Conservation (phyloP, 2,329 filamentous ascomycete genomes). For the Neofusicoccum umdonicola region DNA sequence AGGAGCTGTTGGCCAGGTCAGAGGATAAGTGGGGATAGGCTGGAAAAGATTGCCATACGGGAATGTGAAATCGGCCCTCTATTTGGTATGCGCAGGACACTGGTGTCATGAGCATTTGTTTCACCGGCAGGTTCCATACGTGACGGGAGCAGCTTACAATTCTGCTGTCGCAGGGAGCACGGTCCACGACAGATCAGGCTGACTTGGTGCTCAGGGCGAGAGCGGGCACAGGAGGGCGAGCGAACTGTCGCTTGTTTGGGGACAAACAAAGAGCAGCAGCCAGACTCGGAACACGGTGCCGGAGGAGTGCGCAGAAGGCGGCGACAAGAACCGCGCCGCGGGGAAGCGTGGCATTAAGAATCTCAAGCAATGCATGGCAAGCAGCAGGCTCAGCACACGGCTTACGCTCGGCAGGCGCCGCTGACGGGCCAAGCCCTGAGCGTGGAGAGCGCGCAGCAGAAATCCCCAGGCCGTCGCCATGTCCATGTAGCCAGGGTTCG, state of each 20-base stretch:
- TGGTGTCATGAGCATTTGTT: background rate
- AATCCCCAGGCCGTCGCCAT: background rate
- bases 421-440: constrained; percentile 11
- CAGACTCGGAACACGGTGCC: background rate
- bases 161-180: background rate
- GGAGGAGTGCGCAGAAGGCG: background rate
- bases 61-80: background rate
- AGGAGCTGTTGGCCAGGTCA: background rate
- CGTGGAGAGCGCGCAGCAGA: background rate
- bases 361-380: constrained; percentile 14
- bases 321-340: background rate
- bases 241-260: background rate
- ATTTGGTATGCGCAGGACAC: background rate
- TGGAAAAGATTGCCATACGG: background rate
- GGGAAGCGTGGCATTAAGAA: constrained; percentile 13
- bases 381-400: background rate
- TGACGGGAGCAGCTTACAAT: background rate
- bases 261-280: background rate
- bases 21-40: background rate
- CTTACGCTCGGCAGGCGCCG: constrained; percentile 15
- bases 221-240: background rate
- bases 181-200: background rate
- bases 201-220: background rate
- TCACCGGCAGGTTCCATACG: background rate
- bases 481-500: background rate